Percentiles rank a stretch among this genome's conserved stretches.
phyloP scores from a whole-genome alignment of 2,329 filamentous ascomycete genomes.

The Lachnellula cervina region DNA sequence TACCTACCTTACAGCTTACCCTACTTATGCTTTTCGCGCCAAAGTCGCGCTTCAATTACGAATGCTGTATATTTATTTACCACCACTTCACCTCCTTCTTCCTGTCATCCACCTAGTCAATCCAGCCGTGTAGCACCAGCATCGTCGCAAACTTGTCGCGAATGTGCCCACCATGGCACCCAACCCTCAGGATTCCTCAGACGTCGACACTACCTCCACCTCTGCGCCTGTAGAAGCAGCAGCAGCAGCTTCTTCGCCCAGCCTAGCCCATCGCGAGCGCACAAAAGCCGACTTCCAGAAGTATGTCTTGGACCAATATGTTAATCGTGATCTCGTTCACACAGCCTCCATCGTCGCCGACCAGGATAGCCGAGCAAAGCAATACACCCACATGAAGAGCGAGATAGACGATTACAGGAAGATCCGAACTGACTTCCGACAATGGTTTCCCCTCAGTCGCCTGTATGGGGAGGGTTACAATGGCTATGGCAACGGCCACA shows the following conservation, averaged over 20 bases:
- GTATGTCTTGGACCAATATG: slow-evolving; percentile 57
- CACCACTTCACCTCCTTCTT: background rate
- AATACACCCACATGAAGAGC: slow-evolving; percentile 59
- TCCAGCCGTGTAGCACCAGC: background rate
- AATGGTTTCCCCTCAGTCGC: slow-evolving; percentile 50
- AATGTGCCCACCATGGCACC: slow-evolving; percentile 32
- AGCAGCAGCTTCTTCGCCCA: slow-evolving; percentile 15
- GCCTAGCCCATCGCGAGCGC: slow-evolving; percentile 26
- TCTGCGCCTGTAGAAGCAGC: slow-evolving; percentile 7
- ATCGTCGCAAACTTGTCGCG: slow-evolving; percentile 23
- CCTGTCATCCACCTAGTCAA: background rate
- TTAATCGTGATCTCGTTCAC: slow-evolving; percentile 58
- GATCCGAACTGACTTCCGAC: slow-evolving; percentile 51
- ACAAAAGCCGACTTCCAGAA: slow-evolving; percentile 36
- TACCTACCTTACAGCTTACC: background rate
- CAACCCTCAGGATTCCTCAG: slow-evolving; percentile 25
- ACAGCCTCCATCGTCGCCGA: slow-evolving; percentile 47
- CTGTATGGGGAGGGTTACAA: slow-evolving; percentile 73
- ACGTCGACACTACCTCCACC: slow-evolving; percentile 17
- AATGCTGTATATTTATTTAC: background rate
- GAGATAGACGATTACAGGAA: slow-evolving; percentile 67
- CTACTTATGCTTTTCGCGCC: no score
- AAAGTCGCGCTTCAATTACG: no score
- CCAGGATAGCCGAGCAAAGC: slow-evolving; percentile 46
- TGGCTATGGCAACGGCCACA: slow-evolving; percentile 83